Conservation (phyloP, 1,139 yeast species). For the Pneumocystis oryctolagi region DNA sequence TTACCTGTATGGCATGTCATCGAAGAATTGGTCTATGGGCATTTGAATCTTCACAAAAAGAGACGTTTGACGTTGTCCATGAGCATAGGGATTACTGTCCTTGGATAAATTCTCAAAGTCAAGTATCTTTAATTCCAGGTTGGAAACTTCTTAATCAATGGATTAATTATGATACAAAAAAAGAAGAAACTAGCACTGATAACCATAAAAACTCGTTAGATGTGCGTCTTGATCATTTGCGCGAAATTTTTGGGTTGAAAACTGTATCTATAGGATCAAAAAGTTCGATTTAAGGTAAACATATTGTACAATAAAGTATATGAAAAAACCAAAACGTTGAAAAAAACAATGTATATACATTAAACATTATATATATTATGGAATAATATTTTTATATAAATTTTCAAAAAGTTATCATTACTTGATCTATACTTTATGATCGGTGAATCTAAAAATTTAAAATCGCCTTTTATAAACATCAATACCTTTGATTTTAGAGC, state of each 20-base stretch:
- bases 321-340: too few relatives aligned
- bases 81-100: constrained; percentile 1
- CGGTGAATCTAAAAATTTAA: too few relatives aligned
- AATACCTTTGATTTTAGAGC: too few relatives aligned
- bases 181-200: too few relatives aligned
- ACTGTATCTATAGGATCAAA: not conserved
- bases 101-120: not conserved
- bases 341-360: too few relatives aligned
- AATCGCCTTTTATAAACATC: too few relatives aligned
- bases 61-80: not conserved
- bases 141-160: not conserved
- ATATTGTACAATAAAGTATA: too few relatives aligned
- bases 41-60: not conserved
- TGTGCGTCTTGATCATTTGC: not conserved
- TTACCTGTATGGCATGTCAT: not conserved
- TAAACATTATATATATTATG: too few relatives aligned
- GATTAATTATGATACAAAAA: not conserved
- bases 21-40: not conserved
- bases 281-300: not conserved
- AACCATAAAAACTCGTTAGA: not conserved
- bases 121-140: not conserved
- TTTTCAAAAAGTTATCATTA: too few relatives aligned
- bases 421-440: too few relatives aligned
- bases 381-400: too few relatives aligned
- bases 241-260: not conserved